Base-by-base conservation (phyloP, 441 rosid genomes). In the Macaranga tanarius region DNA sequence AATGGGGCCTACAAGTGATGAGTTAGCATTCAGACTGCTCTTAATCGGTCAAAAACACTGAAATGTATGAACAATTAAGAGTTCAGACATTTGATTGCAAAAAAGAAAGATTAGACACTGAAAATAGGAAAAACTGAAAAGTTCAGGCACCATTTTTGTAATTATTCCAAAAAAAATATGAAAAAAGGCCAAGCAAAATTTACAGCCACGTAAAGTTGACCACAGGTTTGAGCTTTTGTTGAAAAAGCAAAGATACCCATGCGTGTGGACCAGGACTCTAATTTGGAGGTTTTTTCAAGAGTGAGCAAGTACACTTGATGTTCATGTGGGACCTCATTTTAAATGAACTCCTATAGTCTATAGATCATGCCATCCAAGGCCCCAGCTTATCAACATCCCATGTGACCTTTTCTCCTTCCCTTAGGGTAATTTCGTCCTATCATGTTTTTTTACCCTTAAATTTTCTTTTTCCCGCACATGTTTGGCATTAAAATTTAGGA, bases 351-450 rank as follows among this genome's bases (percentile, higher is more conserved):
- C 38, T 70, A 52, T 28, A 4, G 10, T 75, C 44, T n/a, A n/a
- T n/a, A n/a, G n/a, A 73, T 73, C 72, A 19, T 61, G 51, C 50
- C 66, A 22, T 6, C 23, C 25, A 7, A 44, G 77, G 69, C 64
- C 80, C 84, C 61, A 67, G 44, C 48, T 60, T 50, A 34, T 51
- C 59, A 82, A 72, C 90, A 84, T 73, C 83, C 85, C 91, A 85
- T 74, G 89, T 85, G 89, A 71, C 28, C 57, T 62, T 65, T 61
- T 73, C 15, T 6, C 2, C 20, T 58, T 59, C 19, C 17, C 2
- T 4, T 23, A 62, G 72, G 69, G 44, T 62, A 52, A 19, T 56
- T 57, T 42, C 71, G 77, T 64, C 71, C 0, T 47, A 7, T 15
- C 5, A 7, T 4, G 7, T 2, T 22, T 38, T 0, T 26, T 28